Evolutionary conservation across 257 asterid species (phyloP).

Genomic region (Anisodus tanguticus): DNA sequence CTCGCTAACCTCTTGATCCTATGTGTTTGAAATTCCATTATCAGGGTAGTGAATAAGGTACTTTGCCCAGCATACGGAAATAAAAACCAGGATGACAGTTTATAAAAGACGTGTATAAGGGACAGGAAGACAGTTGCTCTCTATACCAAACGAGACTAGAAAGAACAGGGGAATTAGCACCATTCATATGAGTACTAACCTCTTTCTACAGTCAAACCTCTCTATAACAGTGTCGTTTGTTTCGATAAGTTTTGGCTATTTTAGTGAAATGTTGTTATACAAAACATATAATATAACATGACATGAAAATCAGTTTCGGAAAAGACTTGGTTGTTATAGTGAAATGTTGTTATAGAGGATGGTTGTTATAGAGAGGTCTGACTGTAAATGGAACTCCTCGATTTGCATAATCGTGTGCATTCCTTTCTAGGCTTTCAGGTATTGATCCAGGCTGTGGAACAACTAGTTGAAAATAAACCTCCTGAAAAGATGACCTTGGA

Average conservation of each 20-base stretch:
- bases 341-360: no score
- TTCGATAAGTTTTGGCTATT: no score
- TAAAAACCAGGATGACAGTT: background rate
- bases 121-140: background rate
- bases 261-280: no score
- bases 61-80: background rate
- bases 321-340: no score
- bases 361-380: no score
- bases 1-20: background rate
- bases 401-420: background rate
- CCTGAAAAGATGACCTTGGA: slow-evolving; percentile 35
- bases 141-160: background rate
- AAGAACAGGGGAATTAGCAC: background rate
- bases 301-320: no score
- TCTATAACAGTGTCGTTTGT: no score
- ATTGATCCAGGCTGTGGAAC: slow-evolving; percentile 36
- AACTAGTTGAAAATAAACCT: slow-evolving; percentile 35
- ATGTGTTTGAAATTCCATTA: background rate
- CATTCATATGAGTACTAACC: background rate
- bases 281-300: no score
- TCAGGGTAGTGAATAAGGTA: no score
- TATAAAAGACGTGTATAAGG: background rate
- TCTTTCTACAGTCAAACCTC: background rate
- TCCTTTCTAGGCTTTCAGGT: slow-evolving; percentile 33
- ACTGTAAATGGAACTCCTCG: background rate